phyloP scores from a whole-genome alignment of 345 rosid species.

The Camelina hispida region DNA sequence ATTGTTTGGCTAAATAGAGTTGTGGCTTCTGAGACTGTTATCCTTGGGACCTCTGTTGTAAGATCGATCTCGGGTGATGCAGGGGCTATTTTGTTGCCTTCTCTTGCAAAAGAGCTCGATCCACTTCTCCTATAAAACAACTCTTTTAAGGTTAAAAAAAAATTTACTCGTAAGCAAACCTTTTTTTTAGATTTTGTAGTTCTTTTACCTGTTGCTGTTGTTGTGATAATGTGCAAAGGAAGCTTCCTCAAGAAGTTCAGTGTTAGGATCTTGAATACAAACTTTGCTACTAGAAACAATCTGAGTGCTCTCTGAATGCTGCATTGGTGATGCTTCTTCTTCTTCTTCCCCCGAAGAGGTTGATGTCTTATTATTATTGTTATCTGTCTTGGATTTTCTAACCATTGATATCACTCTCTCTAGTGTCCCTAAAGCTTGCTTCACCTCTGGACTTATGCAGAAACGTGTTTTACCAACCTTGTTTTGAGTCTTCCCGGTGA shows the following conservation, averaged over 20 bases:
- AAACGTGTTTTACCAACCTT: slow-evolving; percentile 45
- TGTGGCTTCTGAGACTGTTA: slow-evolving; percentile 44
- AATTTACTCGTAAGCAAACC: neutral
- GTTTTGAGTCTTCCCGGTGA: slow-evolving; percentile 20
- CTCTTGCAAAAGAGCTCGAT: slow-evolving; percentile 55
- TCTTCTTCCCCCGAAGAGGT: slow-evolving; percentile 45
- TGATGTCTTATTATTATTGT: slow-evolving; percentile 28
- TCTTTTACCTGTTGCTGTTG: slow-evolving; percentile 20
- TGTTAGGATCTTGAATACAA: slow-evolving; percentile 40
- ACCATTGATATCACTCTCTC: slow-evolving; percentile 70
- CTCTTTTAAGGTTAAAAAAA: neutral
- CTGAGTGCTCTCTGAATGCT: slow-evolving; percentile 23
- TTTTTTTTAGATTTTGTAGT: neutral
- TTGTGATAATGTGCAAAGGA: slow-evolving; percentile 38
- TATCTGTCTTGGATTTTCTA: slow-evolving; percentile 48
- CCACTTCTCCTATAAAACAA: slow-evolving; percentile 49
- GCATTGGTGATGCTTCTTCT: slow-evolving; percentile 25
- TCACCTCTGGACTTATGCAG: slow-evolving; percentile 65
- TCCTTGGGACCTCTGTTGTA: slow-evolving; percentile 34
- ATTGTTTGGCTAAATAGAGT: slow-evolving; percentile 36
- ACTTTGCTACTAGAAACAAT: slow-evolving; percentile 42
- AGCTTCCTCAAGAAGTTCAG: slow-evolving; percentile 45
- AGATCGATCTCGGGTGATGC: slow-evolving; percentile 54
- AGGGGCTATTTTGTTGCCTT: slow-evolving; percentile 65
- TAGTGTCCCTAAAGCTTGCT: slow-evolving; percentile 73